phyloP scores from a whole-genome alignment of 2,329 filamentous ascomycete genomes.

The Botrytis sinoallii region DNA sequence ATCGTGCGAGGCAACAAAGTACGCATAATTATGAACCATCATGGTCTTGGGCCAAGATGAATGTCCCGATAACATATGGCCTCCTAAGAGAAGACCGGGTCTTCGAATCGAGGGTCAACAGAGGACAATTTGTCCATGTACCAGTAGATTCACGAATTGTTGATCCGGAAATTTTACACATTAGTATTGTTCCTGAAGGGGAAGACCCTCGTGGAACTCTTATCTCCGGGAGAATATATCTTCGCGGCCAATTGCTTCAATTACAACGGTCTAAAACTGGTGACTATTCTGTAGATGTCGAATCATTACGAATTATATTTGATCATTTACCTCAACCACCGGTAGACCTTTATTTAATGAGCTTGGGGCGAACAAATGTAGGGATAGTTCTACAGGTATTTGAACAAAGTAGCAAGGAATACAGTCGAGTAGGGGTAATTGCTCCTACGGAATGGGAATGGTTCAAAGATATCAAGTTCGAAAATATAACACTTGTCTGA shows the following conservation, averaged over 20 bases:
- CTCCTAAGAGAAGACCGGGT: conserved; percentile 8
- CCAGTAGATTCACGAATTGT: not conserved
- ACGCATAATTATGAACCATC: conserved; percentile 9
- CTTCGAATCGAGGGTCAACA: not conserved
- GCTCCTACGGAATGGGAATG: conserved; percentile 17
- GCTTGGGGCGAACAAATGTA: conserved; percentile 12
- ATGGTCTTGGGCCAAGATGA: conserved; percentile 20
- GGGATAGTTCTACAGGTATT: conserved; percentile 4
- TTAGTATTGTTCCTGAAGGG: conserved; percentile 13
- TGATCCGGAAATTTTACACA: conserved; percentile 1
- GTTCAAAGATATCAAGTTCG: conserved; percentile 5
- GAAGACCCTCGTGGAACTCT: conserved; percentile 12
- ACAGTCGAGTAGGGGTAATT: conserved; percentile 5
- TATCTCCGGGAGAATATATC: conserved; percentile 1
- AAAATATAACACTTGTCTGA: conserved; percentile 9
- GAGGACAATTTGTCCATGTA: not conserved
- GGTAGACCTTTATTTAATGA: conserved; percentile 8
- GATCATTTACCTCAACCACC: conserved; percentile 17
- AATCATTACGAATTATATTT: conserved; percentile 2
- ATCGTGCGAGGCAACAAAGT: not conserved
- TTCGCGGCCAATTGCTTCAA: not conserved
- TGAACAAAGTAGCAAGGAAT: conserved; percentile 4
- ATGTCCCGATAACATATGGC: conserved; percentile 12
- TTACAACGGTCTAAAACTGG: conserved; percentile 10
- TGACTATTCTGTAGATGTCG: not conserved